Conservation (phyloP, 495 filamentous ascomycete species). For the Lindgomyces ingoldianus region DNA sequence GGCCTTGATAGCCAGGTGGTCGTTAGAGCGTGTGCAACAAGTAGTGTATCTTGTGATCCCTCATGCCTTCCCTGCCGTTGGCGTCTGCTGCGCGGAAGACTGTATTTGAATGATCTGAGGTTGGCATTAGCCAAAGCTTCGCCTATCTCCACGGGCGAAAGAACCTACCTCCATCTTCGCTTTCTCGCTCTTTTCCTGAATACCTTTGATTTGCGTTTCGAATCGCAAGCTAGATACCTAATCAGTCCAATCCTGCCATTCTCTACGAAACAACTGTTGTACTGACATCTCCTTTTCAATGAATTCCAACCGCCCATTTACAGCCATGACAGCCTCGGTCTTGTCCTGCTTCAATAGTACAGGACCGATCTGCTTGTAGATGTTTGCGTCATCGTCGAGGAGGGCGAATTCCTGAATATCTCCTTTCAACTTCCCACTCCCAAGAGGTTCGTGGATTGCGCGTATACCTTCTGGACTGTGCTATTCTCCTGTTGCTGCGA, state of each 20-base stretch:
- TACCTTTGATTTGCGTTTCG: conserved; percentile 75
- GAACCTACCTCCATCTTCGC: conserved; percentile 68
- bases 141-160: background rate
- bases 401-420: conserved; percentile 70
- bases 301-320: conserved; percentile 85
- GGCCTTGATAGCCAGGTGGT: background rate
- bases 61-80: conserved; percentile 6
- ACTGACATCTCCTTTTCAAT: conserved; percentile 91
- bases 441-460: background rate
- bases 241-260: conserved; percentile 16
- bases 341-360: conserved; percentile 94
- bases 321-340: conserved; percentile 80
- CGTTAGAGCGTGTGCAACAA: background rate
- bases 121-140: background rate
- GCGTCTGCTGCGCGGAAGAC: conserved; percentile 28
- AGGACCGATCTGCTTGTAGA: conserved; percentile 94
- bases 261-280: conserved; percentile 3
- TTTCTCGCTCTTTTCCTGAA: conserved; percentile 78
- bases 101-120: conserved; percentile 45
- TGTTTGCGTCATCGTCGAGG: conserved; percentile 75
- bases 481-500: conserved; percentile 91
- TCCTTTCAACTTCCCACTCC: background rate
- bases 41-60: background rate
- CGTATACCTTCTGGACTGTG: conserved; percentile 72
- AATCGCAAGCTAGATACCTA: conserved; percentile 67